A percentile compares a stretch with the other conserved stretches of the same genome.
Evolutionary conservation across 257 asterid species (phyloP).

Genomic region (Plantago major): DNA sequence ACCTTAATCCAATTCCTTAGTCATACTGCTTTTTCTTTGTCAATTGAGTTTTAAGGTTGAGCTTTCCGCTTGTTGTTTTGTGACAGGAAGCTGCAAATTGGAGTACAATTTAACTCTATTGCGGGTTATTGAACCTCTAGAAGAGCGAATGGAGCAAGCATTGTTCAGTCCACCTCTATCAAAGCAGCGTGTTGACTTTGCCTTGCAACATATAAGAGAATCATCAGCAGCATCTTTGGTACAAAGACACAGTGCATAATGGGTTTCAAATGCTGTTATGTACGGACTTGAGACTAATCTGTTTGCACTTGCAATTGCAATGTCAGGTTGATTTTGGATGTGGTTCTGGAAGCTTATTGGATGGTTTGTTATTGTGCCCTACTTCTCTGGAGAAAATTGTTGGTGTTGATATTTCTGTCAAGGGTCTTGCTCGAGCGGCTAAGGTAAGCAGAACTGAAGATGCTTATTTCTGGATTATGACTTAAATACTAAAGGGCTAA

Average conservation of each 20-base stretch:
- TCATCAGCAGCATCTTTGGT: constrained; percentile 77
- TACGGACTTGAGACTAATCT: constrained; percentile 21
- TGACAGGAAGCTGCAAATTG: constrained; percentile 57
- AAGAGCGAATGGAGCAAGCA: constrained; percentile 97
- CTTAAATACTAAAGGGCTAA: not conserved
- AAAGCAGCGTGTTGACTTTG: constrained; percentile 89
- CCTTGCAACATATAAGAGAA: constrained; percentile 62
- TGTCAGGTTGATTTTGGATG: constrained; percentile 96
- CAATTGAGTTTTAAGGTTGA: not conserved
- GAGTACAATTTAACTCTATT: constrained; percentile 59
- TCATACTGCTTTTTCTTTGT: not conserved
- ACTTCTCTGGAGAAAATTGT: constrained; percentile 63
- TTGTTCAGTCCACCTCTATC: constrained; percentile 80
- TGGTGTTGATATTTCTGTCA: constrained; percentile 79
- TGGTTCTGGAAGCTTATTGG: constrained; percentile 95
- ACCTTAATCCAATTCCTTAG: no score
- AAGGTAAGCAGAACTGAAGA: constrained; percentile 59
- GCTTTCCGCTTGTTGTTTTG: constrained; percentile 6
- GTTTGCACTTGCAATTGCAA: constrained; percentile 9
- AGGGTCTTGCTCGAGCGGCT: constrained; percentile 84
- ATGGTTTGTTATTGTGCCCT: constrained; percentile 58
- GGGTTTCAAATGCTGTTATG: constrained; percentile 12
- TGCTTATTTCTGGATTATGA: not conserved
- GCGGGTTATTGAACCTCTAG: constrained; percentile 74
- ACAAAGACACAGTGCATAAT: constrained; percentile 19